phyloP scores from a whole-genome alignment of 352 stramenopile species.

The Aphanomyces invadans region DNA sequence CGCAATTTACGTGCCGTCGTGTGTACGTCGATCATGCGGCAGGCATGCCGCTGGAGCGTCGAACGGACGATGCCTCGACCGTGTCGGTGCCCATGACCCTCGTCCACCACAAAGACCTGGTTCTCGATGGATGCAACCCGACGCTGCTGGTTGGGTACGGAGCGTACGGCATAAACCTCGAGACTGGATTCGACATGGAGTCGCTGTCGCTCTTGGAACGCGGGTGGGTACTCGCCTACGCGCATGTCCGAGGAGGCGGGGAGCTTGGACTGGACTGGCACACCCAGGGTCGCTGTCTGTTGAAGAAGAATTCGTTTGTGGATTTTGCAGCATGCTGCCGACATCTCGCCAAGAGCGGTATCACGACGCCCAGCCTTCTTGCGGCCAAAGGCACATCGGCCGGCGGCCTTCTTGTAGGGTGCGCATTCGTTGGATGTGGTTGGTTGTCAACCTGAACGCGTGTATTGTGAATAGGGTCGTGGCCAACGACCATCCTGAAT shows the following conservation, averaged over 20 bases:
- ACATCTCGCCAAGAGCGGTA: slow-evolving; percentile 50
- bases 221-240: slow-evolving; percentile 84
- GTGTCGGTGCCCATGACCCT: slow-evolving; percentile 65
- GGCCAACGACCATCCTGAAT: slow-evolving; percentile 64
- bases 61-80: no score
- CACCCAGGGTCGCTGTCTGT: slow-evolving; percentile 56
- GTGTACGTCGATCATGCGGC: slow-evolving; percentile 32
- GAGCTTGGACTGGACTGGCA: slow-evolving; percentile 86
- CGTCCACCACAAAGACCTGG: slow-evolving; percentile 55
- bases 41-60: no score
- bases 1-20: slow-evolving; percentile 38
- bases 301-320: slow-evolving; percentile 81
- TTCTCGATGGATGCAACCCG: slow-evolving; percentile 50
- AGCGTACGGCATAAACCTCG: slow-evolving; percentile 81
- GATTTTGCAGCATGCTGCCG: slow-evolving; percentile 71
- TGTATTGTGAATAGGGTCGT: slow-evolving; percentile 39
- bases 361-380: slow-evolving; percentile 52
- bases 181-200: slow-evolving; percentile 80
- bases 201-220: slow-evolving; percentile 76
- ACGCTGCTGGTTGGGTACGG: slow-evolving; percentile 86
- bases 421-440: no score
- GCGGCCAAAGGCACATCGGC: slow-evolving; percentile 78
- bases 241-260: slow-evolving; percentile 82
- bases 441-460: neutral
- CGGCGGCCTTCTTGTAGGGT: slow-evolving; percentile 77